These are phyloP conservation scores for Cryptococcus jaspeensis DNA, from an alignment of 1,284 basidiomycete genomes.

Conservation along the genomic window DNA sequence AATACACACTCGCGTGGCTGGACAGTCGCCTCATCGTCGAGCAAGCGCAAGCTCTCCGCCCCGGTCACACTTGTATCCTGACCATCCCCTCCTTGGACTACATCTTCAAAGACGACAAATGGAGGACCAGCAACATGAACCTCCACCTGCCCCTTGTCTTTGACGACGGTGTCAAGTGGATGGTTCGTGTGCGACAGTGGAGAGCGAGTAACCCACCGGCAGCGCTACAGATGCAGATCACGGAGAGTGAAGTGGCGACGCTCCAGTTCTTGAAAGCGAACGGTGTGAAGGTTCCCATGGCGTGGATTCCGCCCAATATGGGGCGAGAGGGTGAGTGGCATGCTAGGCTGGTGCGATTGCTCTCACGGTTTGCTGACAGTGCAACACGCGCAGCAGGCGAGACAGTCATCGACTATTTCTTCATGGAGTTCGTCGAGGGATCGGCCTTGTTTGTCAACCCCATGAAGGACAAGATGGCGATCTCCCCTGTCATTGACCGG, in stretches of 20 bases:
- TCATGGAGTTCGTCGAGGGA: not conserved
- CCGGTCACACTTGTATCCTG: not conserved
- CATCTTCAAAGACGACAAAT: not conserved
- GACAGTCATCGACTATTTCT: not conserved
- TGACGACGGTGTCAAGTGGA: not conserved
- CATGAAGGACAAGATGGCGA: not conserved
- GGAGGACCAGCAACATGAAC: not conserved
- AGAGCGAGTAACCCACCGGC: not conserved
- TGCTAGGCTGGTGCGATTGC: not conserved
- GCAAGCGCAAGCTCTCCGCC: conserved; percentile 3
- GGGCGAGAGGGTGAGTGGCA: not conserved
- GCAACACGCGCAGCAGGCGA: too few species aligned
- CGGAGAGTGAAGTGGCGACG: conserved; percentile 1
- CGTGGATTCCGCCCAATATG: not conserved
- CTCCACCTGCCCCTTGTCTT: conserved; percentile 8
- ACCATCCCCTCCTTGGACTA: not conserved
- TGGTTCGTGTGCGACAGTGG: conserved; percentile 3
- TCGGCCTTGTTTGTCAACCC: not conserved
- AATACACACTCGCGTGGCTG: too few species aligned
- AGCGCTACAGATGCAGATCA: not conserved
- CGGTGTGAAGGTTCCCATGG: not conserved
- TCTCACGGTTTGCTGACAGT: too few species aligned
- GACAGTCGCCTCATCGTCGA: too few species aligned
- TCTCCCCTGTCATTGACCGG: too few species aligned
- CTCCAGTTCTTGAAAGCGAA: not conserved